These are phyloP conservation scores for Marchantia paleacea DNA, from an alignment of 225 moss, liverwort and hornwort genomes.

Conservation along the genomic window DNA sequence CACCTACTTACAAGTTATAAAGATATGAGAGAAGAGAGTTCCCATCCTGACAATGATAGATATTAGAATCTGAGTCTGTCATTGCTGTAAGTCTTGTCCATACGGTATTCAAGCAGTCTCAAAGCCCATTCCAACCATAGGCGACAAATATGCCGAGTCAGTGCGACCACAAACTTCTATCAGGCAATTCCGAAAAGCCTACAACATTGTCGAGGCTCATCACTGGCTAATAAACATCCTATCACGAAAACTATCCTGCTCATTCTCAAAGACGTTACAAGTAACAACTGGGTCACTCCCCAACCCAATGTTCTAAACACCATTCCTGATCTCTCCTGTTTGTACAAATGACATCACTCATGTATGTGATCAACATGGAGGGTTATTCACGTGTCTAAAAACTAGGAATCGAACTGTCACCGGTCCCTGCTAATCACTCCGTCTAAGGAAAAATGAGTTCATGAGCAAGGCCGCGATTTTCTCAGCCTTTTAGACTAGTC, in stretches of 20 bases:
- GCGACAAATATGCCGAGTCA: not conserved
- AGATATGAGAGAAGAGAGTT: not conserved
- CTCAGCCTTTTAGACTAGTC: not conserved
- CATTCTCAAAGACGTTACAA: not conserved
- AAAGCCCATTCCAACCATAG: not conserved
- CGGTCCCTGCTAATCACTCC: not conserved
- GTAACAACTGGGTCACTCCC: not conserved
- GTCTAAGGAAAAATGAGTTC: not conserved
- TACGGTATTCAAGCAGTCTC: not conserved
- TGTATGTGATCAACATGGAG: conserved; percentile 9
- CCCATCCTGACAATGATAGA: not conserved
- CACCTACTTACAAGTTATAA: not conserved
- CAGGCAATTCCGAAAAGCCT: not conserved
- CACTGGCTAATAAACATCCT: not conserved
- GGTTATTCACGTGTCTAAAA: not conserved
- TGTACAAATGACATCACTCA: conserved; percentile 17
- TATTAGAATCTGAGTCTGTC: not conserved
- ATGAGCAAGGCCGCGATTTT: not conserved
- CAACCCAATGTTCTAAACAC: not conserved
- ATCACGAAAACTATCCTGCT: not conserved
- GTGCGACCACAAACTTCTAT: not conserved
- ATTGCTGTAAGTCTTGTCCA: conserved; percentile 9
- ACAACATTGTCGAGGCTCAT: conserved; percentile 5
- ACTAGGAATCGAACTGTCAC: not conserved
- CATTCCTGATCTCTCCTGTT: not conserved